phyloP scores from a whole-genome alignment of 2,329 filamentous ascomycete species.

The Zalaria sp. region DNA sequence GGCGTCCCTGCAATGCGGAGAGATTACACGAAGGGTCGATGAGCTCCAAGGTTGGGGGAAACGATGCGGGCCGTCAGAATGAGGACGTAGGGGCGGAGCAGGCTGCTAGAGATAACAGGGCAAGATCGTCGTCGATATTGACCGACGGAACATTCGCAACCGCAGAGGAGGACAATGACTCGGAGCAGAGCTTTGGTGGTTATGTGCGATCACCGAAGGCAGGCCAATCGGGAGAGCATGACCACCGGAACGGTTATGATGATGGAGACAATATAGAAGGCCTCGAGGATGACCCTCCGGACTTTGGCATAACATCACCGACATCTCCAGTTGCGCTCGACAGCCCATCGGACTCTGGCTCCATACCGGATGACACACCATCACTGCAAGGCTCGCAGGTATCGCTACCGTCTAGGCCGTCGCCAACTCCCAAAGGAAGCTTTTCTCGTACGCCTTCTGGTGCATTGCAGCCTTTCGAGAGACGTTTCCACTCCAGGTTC shows the following conservation, averaged over 20 bases:
- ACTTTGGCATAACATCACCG: slow-evolving; percentile 11
- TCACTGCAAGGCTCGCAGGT: slow-evolving; percentile 54
- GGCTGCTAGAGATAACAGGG: background rate
- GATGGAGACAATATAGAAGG: slow-evolving; percentile 2
- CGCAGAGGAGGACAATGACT: slow-evolving; percentile 7
- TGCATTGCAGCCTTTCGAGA: slow-evolving; percentile 84
- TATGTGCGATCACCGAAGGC: slow-evolving; percentile 2
- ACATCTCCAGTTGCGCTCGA: slow-evolving; percentile 24
- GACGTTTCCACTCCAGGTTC: slow-evolving; percentile 81
- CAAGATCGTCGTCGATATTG: background rate
- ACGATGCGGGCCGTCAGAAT: slow-evolving; percentile 2
- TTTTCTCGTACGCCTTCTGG: slow-evolving; percentile 57
- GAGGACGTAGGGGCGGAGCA: slow-evolving; percentile 2
- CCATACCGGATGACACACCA: slow-evolving; percentile 69
- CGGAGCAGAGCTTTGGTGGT: background rate
- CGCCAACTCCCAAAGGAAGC: slow-evolving; percentile 37
- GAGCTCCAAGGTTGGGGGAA: slow-evolving; percentile 5
- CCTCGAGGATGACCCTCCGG: slow-evolving; percentile 8
- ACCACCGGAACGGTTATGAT: slow-evolving; percentile 2
- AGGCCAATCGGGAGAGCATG: background rate
- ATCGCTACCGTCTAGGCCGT: slow-evolving; percentile 44
- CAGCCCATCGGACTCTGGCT: slow-evolving; percentile 58
- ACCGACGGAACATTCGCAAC: background rate
- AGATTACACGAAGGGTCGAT: slow-evolving; percentile 5
- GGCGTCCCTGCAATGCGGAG: slow-evolving; percentile 5